Conservation (phyloP, 371 early-diverging fungal genomes). For the Rhizomucor miehei region DNA sequence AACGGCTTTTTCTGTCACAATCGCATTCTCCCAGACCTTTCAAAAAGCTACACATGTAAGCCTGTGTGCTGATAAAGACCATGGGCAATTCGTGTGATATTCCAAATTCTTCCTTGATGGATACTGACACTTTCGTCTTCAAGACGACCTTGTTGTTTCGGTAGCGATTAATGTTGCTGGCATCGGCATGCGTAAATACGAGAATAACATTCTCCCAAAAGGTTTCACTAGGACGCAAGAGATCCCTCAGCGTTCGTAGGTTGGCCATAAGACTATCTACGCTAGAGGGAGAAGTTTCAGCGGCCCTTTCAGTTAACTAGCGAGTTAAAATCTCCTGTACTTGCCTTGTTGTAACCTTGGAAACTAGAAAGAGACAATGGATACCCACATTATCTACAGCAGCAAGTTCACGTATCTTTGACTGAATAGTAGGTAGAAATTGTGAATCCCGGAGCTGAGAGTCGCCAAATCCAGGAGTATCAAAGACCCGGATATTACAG, state of each 20-base stretch:
- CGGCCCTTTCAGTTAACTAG: not conserved
- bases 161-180: slow-evolving; percentile 13
- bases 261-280: slow-evolving; percentile 26
- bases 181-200: slow-evolving; percentile 42
- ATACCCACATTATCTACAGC: slow-evolving; percentile 3
- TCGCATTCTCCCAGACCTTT: slow-evolving; percentile 40
- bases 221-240: slow-evolving; percentile 13
- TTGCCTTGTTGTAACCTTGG: slow-evolving; percentile 21
- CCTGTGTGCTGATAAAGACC: slow-evolving; percentile 40
- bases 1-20: slow-evolving; percentile 31
- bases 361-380: slow-evolving; percentile 14
- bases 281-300: slow-evolving; percentile 1
- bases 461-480: slow-evolving; percentile 47
- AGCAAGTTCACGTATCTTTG: slow-evolving; percentile 20
- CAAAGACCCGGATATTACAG: slow-evolving; percentile 25
- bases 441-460: slow-evolving; percentile 30
- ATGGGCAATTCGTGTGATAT: slow-evolving; percentile 30
- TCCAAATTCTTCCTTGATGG: slow-evolving; percentile 19
- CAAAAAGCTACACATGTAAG: slow-evolving; percentile 29
- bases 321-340: not conserved
- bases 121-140: slow-evolving; percentile 22
- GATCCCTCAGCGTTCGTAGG: slow-evolving; percentile 16
- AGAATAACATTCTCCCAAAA: slow-evolving; percentile 42
- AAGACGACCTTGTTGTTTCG: slow-evolving; percentile 28
- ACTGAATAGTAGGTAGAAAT: slow-evolving; percentile 24